phyloP scores from a whole-genome alignment of 2,329 filamentous ascomycete species.

The Aspergillus fumigatus region DNA sequence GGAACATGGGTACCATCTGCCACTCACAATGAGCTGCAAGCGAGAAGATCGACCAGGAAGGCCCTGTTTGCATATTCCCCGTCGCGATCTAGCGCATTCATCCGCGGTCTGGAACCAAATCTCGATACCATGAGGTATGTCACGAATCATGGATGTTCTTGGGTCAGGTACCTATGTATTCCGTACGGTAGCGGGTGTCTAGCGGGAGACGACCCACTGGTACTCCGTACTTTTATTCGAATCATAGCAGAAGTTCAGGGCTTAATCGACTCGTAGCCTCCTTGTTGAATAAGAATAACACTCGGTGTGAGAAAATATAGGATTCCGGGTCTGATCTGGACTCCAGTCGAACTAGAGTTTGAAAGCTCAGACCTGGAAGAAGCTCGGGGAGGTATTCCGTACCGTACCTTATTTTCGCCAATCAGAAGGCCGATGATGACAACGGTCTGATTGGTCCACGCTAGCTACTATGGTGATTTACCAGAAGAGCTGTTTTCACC shows the following conservation, averaged over 20 bases:
- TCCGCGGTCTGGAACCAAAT: neutral
- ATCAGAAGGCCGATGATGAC: neutral
- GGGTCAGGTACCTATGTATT: neutral
- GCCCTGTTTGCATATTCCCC: neutral
- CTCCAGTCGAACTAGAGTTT: neutral
- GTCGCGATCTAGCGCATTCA: neutral
- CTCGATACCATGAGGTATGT: neutral
- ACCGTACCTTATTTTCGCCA: neutral
- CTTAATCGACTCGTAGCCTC: neutral
- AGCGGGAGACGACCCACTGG: neutral
- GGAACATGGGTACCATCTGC: neutral
- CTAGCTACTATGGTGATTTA: neutral
- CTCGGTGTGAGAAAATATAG: neutral
- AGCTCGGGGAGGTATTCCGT: neutral
- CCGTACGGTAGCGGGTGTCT: neutral
- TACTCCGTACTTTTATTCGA: neutral
- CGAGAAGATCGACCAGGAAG: neutral
- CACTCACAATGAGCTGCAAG: neutral
- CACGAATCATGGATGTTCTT: neutral
- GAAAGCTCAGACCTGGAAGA: neutral
- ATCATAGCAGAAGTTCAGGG: neutral
- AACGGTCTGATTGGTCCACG: neutral
- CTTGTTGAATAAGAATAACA: neutral
- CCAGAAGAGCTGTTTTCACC: neutral
- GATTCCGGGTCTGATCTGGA: neutral